Conservation (phyloP, 2,329 filamentous ascomycete species). For the Colletotrichum aenigma region DNA sequence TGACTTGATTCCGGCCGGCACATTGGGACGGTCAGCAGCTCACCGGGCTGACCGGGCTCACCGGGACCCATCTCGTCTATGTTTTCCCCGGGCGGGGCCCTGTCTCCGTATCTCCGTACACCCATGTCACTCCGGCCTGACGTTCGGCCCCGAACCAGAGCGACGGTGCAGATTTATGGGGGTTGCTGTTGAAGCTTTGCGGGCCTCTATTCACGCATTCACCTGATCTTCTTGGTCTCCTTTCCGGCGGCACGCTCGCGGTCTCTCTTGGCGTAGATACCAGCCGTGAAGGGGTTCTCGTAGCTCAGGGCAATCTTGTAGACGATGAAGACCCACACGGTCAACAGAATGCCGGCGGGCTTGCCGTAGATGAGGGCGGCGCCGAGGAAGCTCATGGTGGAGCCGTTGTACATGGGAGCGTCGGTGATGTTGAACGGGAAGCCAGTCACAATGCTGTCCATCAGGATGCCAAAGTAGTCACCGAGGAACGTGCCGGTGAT, state of each 20-base stretch:
- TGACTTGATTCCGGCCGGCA: neutral
- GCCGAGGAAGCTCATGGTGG: slow-evolving; percentile 89
- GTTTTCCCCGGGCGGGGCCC: neutral
- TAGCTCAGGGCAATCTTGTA: slow-evolving; percentile 83
- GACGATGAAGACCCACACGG: slow-evolving; percentile 73
- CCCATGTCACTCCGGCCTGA: slow-evolving; percentile 13
- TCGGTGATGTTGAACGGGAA: slow-evolving; percentile 94
- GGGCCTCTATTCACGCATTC: slow-evolving; percentile 24
- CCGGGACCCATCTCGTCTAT: neutral
- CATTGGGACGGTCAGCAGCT: slow-evolving; percentile 3
- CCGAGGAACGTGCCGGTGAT: slow-evolving; percentile 96
- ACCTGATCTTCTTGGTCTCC: slow-evolving; percentile 58
- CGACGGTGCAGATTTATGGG: neutral
- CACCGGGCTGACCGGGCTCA: slow-evolving; percentile 5
- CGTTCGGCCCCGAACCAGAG: slow-evolving; percentile 12
- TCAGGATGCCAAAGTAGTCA: slow-evolving; percentile 98
- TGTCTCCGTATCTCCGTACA: slow-evolving; percentile 7
- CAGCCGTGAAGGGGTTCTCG: slow-evolving; percentile 94
- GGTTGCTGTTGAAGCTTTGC: slow-evolving; percentile 21
- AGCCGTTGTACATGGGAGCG: slow-evolving; percentile 96
- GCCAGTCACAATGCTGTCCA: slow-evolving; percentile 91
- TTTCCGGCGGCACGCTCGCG: slow-evolving; percentile 52
- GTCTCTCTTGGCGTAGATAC: slow-evolving; percentile 90
- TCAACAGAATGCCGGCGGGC: slow-evolving; percentile 82
- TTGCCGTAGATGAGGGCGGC: slow-evolving; percentile 85